These are phyloP conservation scores for Solanum chmielewskii DNA, from an alignment of 257 asterid species.

Conservation along the genomic window DNA sequence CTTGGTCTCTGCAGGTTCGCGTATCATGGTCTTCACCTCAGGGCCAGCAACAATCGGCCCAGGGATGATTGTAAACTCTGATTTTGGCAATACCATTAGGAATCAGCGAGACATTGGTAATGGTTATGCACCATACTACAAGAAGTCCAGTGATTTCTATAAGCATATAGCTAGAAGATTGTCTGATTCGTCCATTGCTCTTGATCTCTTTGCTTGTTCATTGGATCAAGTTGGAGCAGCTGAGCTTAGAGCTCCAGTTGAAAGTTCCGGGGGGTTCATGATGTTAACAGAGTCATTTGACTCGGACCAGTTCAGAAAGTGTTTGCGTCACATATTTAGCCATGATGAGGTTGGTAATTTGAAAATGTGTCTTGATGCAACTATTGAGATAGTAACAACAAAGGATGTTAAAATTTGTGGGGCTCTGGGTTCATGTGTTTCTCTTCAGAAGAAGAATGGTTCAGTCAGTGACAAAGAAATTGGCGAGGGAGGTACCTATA, in stretches of 20 bases:
- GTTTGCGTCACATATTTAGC: conserved; percentile 54
- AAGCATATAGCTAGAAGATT: conserved; percentile 56
- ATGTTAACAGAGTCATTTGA: conserved; percentile 78
- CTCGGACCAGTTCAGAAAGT: conserved; percentile 66
- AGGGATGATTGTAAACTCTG: conserved; percentile 61
- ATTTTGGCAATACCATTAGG: conserved; percentile 47
- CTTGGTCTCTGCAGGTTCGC: conserved; percentile 60
- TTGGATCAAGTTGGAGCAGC: conserved; percentile 97
- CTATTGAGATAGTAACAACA: conserved; percentile 71
- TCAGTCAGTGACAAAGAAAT: conserved; percentile 50
- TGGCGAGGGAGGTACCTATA: conserved; percentile 77
- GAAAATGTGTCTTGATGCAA: conserved; percentile 73
- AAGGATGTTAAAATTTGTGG: conserved; percentile 76
- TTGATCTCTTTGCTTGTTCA: conserved; percentile 93
- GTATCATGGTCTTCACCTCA: conserved; percentile 85
- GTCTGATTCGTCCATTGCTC: conserved; percentile 64
- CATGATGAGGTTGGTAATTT: conserved; percentile 51
- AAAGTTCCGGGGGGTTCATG: conserved; percentile 79
- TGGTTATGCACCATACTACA: conserved; percentile 42
- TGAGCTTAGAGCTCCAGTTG: conserved; percentile 62
- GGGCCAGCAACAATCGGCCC: conserved; percentile 96
- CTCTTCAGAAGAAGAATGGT: conserved; percentile 42
- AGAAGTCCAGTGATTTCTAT: conserved; percentile 54
- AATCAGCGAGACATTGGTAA: conserved; percentile 67
- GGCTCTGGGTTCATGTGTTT: conserved; percentile 83